phyloP scores from a whole-genome alignment of 345 rosid genomes.

The Boechera divaricarpa region DNA sequence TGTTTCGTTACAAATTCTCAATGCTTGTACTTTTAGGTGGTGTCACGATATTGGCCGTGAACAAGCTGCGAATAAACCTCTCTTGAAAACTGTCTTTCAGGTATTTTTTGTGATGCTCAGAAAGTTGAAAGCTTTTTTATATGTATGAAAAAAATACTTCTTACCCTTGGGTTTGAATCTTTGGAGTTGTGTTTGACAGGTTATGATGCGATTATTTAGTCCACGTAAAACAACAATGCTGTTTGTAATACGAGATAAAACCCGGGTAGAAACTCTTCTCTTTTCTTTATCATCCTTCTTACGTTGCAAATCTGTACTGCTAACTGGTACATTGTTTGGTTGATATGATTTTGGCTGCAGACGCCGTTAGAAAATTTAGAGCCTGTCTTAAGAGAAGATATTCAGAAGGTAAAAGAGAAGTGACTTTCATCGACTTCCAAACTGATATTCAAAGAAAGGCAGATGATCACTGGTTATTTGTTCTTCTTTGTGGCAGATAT shows the following conservation, averaged over 20 bases:
- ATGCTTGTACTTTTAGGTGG: conserved; percentile 65
- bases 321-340: conserved; percentile 23
- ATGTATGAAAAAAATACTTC: conserved; percentile 11
- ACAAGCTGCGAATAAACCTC: conserved; percentile 99
- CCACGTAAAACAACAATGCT: conserved; percentile 95
- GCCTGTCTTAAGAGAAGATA: conserved; percentile 90
- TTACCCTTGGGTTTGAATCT: conserved; percentile 24
- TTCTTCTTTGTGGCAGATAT: conserved; percentile 64
- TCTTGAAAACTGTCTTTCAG: conserved; percentile 96
- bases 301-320: conserved; percentile 18
- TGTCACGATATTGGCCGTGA: conserved; percentile 99
- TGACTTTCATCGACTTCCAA: conserved; percentile 11
- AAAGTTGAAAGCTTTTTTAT: conserved; percentile 3
- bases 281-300: conserved; percentile 2
- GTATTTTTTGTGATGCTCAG: conserved; percentile 44
- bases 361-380: conserved; percentile 93
- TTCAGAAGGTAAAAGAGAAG: conserved; percentile 71
- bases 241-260: conserved; percentile 98
- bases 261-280: conserved; percentile 60
- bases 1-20: not conserved
- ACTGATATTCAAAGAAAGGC: conserved; percentile 20
- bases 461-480: conserved; percentile 21
- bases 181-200: conserved; percentile 56
- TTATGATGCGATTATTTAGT: conserved; percentile 97
- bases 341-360: conserved; percentile 48